A percentile compares a stretch with the other conserved stretches of the same genome.
These are phyloP conservation scores for Cryomyces minteri DNA, from an alignment of 495 filamentous ascomycete species.

Conservation along the genomic window DNA sequence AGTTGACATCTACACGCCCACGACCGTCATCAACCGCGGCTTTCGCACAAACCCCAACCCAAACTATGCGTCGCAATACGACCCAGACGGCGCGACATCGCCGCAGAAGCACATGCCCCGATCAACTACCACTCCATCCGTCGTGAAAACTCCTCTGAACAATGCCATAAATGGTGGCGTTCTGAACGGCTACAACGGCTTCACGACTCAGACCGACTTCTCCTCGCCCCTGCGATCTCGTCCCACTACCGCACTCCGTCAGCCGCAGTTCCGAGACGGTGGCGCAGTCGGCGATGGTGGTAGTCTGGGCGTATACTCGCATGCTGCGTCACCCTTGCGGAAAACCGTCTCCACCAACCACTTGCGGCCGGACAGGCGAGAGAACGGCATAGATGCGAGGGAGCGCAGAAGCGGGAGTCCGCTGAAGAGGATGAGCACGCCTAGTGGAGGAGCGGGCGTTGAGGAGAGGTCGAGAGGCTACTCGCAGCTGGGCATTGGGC, in stretches of 20 bases:
- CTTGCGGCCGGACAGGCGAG: not conserved
- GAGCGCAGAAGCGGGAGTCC: conserved; percentile 4
- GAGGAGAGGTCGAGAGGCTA: no score
- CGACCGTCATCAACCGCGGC: conserved; percentile 56
- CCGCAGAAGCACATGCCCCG: conserved; percentile 1
- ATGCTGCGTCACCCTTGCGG: conserved; percentile 64
- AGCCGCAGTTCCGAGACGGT: conserved; percentile 34
- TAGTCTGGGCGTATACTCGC: conserved; percentile 59
- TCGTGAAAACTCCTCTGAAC: not conserved
- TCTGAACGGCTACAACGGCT: not conserved
- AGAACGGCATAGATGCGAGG: not conserved
- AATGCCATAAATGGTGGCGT: no score
- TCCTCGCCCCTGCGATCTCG: conserved; percentile 31
- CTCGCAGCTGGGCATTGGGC: no score
- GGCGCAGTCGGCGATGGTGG: conserved; percentile 44
- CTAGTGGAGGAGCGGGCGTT: not conserved
- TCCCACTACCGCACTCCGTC: conserved; percentile 29
- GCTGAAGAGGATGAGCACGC: conserved; percentile 11
- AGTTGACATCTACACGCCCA: conserved; percentile 59
- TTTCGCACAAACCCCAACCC: conserved; percentile 80
- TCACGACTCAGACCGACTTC: conserved; percentile 20
- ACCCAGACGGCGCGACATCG: conserved; percentile 36
- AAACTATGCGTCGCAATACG: conserved; percentile 62
- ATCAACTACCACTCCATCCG: conserved; percentile 1
- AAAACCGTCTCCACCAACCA: conserved; percentile 26